These are phyloP conservation scores for Colletotrichum chlorophyti DNA, from an alignment of 2,329 filamentous ascomycete genomes.

Conservation along the genomic window DNA sequence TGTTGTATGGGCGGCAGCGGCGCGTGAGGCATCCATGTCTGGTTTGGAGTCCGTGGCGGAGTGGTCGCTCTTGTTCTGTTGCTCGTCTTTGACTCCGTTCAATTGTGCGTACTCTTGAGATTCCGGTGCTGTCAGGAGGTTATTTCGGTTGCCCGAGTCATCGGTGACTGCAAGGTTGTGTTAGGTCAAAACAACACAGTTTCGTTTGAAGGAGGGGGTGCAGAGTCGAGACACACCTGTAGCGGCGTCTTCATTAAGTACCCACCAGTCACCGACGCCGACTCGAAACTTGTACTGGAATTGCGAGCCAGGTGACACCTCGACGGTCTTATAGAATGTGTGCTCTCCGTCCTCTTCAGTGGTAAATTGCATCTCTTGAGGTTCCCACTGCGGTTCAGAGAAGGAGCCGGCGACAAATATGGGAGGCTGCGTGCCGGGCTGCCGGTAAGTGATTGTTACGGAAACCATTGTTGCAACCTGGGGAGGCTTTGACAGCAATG, in stretches of 20 bases:
- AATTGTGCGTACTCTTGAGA: constrained; percentile 1
- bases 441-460: constrained; percentile 67
- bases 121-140: constrained; percentile 44
- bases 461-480: constrained; percentile 40
- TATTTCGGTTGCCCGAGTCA: constrained; percentile 55
- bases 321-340: constrained; percentile 63
- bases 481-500: background rate
- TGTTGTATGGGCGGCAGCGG: background rate
- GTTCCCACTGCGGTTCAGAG: constrained; percentile 70
- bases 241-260: constrained; percentile 67
- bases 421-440: constrained; percentile 67
- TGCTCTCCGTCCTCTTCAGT: constrained; percentile 59
- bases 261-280: constrained; percentile 73
- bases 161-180: constrained; percentile 44
- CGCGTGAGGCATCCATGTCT: constrained; percentile 8
- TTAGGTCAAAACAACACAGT: constrained; percentile 14
- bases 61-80: background rate
- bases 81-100: constrained; percentile 12
- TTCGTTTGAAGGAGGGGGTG: background rate
- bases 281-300: constrained; percentile 80
- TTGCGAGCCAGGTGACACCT: constrained; percentile 60
- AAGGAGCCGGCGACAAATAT: constrained; percentile 76
- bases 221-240: constrained; percentile 54
- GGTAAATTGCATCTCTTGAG: constrained; percentile 68
- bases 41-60: background rate